Percentiles rank a stretch among this genome's conserved stretches.
phyloP scores from a whole-genome alignment of 495 filamentous ascomycete genomes.

The Penicillium riverlandense region DNA sequence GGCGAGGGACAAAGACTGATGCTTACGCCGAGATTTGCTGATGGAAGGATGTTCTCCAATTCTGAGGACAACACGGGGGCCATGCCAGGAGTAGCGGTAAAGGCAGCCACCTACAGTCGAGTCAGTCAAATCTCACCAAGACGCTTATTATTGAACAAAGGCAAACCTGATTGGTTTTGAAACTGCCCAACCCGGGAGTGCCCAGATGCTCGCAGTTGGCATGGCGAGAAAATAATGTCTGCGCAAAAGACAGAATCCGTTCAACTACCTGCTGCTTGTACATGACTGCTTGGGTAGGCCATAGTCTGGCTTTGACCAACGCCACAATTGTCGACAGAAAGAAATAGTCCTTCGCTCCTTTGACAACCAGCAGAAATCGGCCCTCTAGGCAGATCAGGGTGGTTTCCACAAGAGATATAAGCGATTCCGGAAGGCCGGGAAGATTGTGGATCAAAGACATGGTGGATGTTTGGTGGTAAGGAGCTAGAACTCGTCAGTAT shows the following conservation, averaged over 20 bases:
- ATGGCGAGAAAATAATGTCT: conserved; percentile 31
- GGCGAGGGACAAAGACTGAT: conserved; percentile 13
- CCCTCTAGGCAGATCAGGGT: conserved; percentile 28
- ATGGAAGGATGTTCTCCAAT: conserved; percentile 18
- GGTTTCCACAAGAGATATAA: conserved; percentile 30
- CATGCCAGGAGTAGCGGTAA: conserved; percentile 21
- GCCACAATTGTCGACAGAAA: conserved; percentile 36
- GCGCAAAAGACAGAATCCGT: conserved; percentile 30
- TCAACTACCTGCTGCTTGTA: conserved; percentile 36
- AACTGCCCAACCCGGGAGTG: conserved; percentile 23
- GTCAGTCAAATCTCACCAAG: no score
- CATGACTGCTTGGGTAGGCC: conserved; percentile 27
- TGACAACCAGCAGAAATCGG: conserved; percentile 28
- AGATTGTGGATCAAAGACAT: conserved; percentile 22
- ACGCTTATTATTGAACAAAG: no score
- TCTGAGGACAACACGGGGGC: conserved; percentile 18
- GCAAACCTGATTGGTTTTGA: conserved; percentile 28
- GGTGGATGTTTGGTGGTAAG: conserved; percentile 6
- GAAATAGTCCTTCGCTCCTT: conserved; percentile 40
- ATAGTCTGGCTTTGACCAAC: conserved; percentile 31
- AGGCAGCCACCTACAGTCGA: conserved; percentile 12
- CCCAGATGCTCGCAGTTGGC: conserved; percentile 32
- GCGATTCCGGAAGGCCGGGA: conserved; percentile 27
- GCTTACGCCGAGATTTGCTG: conserved; percentile 17
- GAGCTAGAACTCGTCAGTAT: neutral